phyloP scores from a whole-genome alignment of 2,329 filamentous ascomycete species.

The Aspergillus uvarum region DNA sequence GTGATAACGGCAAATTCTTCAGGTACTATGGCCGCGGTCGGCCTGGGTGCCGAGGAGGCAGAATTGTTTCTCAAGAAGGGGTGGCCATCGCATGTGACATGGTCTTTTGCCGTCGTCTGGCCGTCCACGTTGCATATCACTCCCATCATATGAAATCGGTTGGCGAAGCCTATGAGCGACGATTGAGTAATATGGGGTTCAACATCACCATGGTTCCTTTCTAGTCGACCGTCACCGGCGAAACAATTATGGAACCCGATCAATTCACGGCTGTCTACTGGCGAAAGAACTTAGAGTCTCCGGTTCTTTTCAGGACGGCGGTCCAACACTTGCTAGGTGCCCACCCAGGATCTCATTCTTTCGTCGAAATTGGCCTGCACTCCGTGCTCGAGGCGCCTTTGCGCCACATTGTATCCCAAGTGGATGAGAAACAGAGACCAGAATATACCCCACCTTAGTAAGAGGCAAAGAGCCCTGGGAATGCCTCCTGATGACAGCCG shows the following conservation, averaged over 20 bases:
- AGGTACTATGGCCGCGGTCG: constrained; percentile 27
- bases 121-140: constrained; percentile 22
- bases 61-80: constrained; percentile 14
- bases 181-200: not conserved
- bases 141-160: constrained; percentile 7
- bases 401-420: constrained; percentile 15
- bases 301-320: constrained; percentile 21
- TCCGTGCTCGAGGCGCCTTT: constrained; percentile 36
- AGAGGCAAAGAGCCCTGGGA: constrained; percentile 1
- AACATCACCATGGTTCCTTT: constrained; percentile 6
- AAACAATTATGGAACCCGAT: not conserved
- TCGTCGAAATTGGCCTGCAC: constrained; percentile 39
- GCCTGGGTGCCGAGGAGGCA: constrained; percentile 15
- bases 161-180: not conserved
- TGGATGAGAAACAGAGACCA: not conserved
- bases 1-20: constrained; percentile 2
- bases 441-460: constrained; percentile 9
- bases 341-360: not conserved
- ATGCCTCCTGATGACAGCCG: constrained; percentile 12
- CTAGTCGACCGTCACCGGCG: constrained; percentile 11
- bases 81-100: constrained; percentile 2
- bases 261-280: constrained; percentile 11
- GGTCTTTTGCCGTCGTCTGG: constrained; percentile 7
- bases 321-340: constrained; percentile 9
- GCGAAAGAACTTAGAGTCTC: constrained; percentile 22